phyloP scores from a whole-genome alignment of 306 rosid species.

The Cucumis sativus region DNA sequence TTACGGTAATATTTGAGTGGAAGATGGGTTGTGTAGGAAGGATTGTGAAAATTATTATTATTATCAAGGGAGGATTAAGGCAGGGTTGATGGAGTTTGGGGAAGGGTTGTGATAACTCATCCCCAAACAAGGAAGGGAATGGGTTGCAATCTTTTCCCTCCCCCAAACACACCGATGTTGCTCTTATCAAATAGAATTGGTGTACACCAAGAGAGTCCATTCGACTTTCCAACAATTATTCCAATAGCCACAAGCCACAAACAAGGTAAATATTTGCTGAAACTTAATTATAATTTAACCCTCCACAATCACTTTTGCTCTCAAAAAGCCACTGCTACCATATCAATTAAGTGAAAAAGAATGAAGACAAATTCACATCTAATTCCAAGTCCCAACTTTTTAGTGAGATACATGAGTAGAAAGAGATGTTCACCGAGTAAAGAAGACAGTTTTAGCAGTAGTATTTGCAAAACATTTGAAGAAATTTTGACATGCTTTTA shows the following conservation, averaged over 20 bases:
- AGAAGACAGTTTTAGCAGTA: neutral
- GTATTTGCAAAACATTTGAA: slow-evolving; percentile 7
- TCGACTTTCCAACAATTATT: too few species aligned
- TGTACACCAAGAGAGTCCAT: too few species aligned
- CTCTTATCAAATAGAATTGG: neutral
- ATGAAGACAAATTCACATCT: neutral
- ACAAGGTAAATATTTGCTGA: neutral
- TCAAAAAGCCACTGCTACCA: neutral
- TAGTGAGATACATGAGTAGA: neutral
- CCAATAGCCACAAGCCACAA: too few species aligned
- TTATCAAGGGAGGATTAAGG: too few species aligned
- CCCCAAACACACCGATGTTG: neutral
- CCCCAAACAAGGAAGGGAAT: too few species aligned
- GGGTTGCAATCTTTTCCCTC: too few species aligned
- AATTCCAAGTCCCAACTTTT: neutral
- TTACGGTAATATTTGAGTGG: too few species aligned
- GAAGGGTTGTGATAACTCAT: too few species aligned
- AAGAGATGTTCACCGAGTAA: neutral
- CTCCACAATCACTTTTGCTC: neutral
- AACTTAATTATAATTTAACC: neutral
- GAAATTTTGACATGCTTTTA: slow-evolving; percentile 9
- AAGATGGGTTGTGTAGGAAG: too few species aligned
- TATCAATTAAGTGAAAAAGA: neutral
- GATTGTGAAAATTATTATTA: too few species aligned
- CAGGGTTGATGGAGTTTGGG: too few species aligned